Evolutionary conservation across 2,329 filamentous ascomycete genomes (phyloP).

Genomic region (Fonsecaea pugnacius): DNA sequence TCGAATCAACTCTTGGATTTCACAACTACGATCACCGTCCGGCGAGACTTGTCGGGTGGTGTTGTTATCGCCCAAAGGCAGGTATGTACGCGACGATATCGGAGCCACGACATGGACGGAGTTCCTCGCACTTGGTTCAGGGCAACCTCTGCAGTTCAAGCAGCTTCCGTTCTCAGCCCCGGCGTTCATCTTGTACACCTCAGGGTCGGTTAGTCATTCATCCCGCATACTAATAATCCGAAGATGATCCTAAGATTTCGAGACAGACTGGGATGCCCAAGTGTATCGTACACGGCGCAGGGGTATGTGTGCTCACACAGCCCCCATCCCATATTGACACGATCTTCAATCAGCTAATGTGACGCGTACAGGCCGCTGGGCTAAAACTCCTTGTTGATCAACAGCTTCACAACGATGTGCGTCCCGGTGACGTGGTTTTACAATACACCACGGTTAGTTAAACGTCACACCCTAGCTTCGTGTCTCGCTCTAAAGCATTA

Average conservation of each 20-base stretch:
- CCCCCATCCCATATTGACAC: no score
- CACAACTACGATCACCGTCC: no score
- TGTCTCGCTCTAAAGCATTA: no score
- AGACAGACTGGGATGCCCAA: constrained; percentile 72
- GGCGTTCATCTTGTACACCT: constrained; percentile 74
- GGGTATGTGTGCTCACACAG: no score
- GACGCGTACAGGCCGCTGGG: no score
- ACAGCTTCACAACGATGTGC: no score
- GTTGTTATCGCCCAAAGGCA: constrained; percentile 16
- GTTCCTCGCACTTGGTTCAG: neutral
- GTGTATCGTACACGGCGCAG: constrained; percentile 74
- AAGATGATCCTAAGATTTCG: neutral
- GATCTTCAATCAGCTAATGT: no score
- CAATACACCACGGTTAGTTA: constrained; percentile 5
- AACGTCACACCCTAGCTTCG: no score
- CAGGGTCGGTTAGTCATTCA: constrained; percentile 72
- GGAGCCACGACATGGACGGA: neutral
- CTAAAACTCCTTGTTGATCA: no score
- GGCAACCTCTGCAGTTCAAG: constrained; percentile 44
- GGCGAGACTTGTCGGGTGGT: neutral
- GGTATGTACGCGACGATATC: neutral
- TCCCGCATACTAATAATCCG: no score
- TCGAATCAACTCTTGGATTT: neutral
- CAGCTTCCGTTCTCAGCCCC: constrained; percentile 72
- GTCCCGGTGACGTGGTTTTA: constrained; percentile 1